Conservation (phyloP, 805 yeast species). For the Candida sithepensis region DNA sequence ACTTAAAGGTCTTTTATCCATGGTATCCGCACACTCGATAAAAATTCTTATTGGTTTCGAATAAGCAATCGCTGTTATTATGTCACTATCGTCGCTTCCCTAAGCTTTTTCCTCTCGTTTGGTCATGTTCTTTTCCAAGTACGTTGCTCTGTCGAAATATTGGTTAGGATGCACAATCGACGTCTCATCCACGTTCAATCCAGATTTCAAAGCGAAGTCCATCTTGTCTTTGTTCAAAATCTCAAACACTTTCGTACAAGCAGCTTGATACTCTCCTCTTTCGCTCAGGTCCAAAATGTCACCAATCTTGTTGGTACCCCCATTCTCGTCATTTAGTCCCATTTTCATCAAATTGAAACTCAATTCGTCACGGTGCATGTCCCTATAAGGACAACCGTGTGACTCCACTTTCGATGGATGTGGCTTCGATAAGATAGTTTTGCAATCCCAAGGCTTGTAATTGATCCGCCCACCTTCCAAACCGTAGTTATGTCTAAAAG, state of each 20-base stretch:
- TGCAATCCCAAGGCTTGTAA: conserved; percentile 84
- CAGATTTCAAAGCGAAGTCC: conserved; percentile 33
- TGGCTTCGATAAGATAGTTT: conserved; percentile 67
- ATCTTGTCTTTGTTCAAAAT: conserved; percentile 50
- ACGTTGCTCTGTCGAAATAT: conserved; percentile 75
- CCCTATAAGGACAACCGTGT: conserved; percentile 94
- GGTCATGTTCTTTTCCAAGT: conserved; percentile 39
- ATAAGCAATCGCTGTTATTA: too few species aligned
- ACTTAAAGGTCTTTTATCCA: too few species aligned
- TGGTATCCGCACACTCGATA: too few species aligned
- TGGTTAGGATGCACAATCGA: conserved; percentile 83
- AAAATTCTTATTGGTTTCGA: too few species aligned
- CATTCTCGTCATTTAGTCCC: conserved; percentile 62
- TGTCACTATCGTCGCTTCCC: too few species aligned
- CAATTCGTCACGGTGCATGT: conserved; percentile 62
- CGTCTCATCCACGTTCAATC: conserved; percentile 46
- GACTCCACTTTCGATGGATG: conserved; percentile 63
- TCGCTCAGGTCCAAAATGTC: conserved; percentile 65
- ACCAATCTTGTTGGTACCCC: conserved; percentile 45
- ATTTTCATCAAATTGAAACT: conserved; percentile 51
- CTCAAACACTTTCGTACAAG: conserved; percentile 89
- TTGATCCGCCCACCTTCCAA: conserved; percentile 85
- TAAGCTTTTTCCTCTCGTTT: conserved; percentile 12
- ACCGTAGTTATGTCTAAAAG: conserved; percentile 86
- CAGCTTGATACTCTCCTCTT: conserved; percentile 71